A percentile compares a stretch with the other conserved stretches of the same genome.
These are phyloP conservation scores for Fusarium sp. DNA, from an alignment of 2,329 filamentous ascomycete species.

Conservation along the genomic window DNA sequence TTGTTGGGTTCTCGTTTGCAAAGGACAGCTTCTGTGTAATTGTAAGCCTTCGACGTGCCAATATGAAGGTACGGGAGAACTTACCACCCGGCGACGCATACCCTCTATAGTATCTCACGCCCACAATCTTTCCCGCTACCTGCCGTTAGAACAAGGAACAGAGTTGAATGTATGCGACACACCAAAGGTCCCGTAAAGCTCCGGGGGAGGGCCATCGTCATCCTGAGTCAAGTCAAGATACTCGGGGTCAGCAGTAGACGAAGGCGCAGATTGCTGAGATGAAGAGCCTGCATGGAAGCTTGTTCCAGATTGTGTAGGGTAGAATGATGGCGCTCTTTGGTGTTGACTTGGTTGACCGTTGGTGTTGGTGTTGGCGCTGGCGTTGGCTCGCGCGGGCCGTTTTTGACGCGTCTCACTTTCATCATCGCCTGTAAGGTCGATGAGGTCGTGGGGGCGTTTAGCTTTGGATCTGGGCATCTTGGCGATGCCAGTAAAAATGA, in stretches of 20 bases:
- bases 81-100: conserved; percentile 69
- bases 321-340: conserved; percentile 4
- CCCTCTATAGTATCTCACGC: conserved; percentile 73
- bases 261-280: conserved; percentile 27
- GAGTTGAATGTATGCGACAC: conserved; percentile 29
- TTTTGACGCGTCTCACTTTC: conserved; percentile 46
- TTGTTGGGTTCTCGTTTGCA: conserved; percentile 77
- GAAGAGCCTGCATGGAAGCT: conserved; percentile 31
- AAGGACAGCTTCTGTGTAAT: conserved; percentile 67
- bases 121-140: conserved; percentile 65
- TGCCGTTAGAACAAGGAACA: conserved; percentile 23
- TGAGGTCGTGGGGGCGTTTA: conserved; percentile 57
- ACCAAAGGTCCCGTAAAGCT: conserved; percentile 66
- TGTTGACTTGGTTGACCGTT: conserved; percentile 17
- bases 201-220: conserved; percentile 57
- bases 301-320: conserved; percentile 40
- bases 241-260: conserved; percentile 55
- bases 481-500: neutral
- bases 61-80: neutral
- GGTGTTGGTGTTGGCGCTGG: neutral
- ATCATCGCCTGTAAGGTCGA: conserved; percentile 61
- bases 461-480: conserved; percentile 36
- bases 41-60: conserved; percentile 10
- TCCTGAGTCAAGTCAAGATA: conserved; percentile 61
- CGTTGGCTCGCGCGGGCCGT: conserved; percentile 41